These are phyloP conservation scores for Paraphaeosphaeria minitans DNA, from an alignment of 2,329 filamentous ascomycete genomes.

Conservation along the genomic window DNA sequence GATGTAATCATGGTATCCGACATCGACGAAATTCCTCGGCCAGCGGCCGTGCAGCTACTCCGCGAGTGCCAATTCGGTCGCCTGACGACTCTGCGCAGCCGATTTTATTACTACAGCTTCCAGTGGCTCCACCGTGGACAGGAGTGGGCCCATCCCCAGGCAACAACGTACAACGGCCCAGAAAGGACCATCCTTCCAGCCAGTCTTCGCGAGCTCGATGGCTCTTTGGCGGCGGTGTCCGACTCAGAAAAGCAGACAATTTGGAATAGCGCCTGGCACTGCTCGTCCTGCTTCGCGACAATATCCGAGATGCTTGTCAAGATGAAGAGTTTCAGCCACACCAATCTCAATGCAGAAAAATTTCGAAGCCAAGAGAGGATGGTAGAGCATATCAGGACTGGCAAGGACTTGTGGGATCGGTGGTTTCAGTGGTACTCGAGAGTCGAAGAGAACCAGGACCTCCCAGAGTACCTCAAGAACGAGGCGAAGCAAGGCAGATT, in stretches of 20 bases:
- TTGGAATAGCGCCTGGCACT: constrained; percentile 12
- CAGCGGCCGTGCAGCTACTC: constrained; percentile 14
- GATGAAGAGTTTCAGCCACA: constrained; percentile 16
- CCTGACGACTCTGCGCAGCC: constrained; percentile 10
- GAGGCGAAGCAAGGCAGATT: constrained; percentile 9
- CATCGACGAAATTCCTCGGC: constrained; percentile 63
- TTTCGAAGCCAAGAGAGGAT: constrained; percentile 12
- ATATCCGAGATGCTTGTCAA: constrained; percentile 11
- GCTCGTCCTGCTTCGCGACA: constrained; percentile 14
- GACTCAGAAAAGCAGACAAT: constrained; percentile 8
- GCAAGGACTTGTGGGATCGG: constrained; percentile 14
- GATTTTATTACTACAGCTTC: constrained; percentile 17
- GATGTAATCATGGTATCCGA: constrained; percentile 66
- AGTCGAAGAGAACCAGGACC: constrained; percentile 7
- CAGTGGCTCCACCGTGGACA: constrained; percentile 14
- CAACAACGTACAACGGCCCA: constrained; percentile 13
- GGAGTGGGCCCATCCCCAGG: constrained; percentile 11
- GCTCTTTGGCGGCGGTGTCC: neutral
- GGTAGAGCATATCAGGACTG: constrained; percentile 6
- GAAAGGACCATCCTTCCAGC: constrained; percentile 6
- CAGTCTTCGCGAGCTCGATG: constrained; percentile 12
- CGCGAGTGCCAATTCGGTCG: constrained; percentile 16
- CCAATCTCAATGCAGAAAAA: constrained; percentile 14
- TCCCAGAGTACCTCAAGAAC: constrained; percentile 8
- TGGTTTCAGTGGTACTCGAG: constrained; percentile 15